Percentiles rank a stretch among this genome's conserved stretches.
phyloP scores from a whole-genome alignment of 305 asterid species.

The Plantago rigida region DNA sequence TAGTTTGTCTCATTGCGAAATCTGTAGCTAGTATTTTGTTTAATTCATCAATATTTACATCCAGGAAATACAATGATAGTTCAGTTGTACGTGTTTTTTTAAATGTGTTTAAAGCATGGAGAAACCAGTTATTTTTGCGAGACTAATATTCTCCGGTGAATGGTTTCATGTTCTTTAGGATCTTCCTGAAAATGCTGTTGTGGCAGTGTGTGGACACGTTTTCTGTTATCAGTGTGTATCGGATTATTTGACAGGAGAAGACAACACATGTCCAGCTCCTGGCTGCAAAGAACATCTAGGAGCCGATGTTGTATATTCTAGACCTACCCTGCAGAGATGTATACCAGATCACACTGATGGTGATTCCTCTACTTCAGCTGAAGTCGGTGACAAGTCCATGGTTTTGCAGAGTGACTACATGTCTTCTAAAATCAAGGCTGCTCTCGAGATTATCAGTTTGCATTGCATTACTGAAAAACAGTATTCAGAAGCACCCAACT shows the following conservation, averaged over 20 bases:
- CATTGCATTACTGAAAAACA: constrained; percentile 38
- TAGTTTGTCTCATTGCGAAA: too few relatives aligned
- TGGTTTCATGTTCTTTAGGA: constrained; percentile 47
- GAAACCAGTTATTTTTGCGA: constrained; percentile 16
- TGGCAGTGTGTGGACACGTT: constrained; percentile 86
- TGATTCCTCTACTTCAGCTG: constrained; percentile 36
- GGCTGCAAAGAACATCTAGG: constrained; percentile 81
- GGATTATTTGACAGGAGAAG: constrained; percentile 75
- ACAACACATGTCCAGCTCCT: constrained; percentile 70
- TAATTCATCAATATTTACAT: too few relatives aligned
- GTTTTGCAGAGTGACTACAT: constrained; percentile 48
- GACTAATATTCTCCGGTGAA: constrained; percentile 23
- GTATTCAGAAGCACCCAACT: constrained; percentile 31
- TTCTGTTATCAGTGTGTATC: constrained; percentile 89
- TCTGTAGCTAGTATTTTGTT: too few relatives aligned
- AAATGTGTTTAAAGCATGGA: background rate
- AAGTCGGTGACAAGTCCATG: constrained; percentile 36
- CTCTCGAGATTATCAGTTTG: constrained; percentile 53
- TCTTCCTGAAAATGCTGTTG: constrained; percentile 93
- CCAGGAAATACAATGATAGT: too few relatives aligned
- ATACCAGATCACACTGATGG: constrained; percentile 39
- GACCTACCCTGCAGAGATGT: constrained; percentile 55
- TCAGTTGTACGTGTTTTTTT: too few relatives aligned
- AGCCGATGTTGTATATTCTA: constrained; percentile 66
- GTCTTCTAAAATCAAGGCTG: constrained; percentile 76